These are phyloP conservation scores for Pueraria montana DNA, from an alignment of 306 rosid species.

Conservation along the genomic window DNA sequence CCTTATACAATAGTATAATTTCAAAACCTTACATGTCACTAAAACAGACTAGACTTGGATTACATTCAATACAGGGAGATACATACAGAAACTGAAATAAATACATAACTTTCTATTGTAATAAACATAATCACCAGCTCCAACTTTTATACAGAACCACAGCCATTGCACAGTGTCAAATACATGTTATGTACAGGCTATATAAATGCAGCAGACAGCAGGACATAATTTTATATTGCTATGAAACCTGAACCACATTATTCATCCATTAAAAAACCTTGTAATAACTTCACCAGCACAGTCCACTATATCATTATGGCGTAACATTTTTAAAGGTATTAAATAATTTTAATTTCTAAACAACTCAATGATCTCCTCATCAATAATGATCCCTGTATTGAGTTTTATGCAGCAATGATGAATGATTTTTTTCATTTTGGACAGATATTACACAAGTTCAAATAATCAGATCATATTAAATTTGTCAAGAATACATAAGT, in stretches of 20 bases:
- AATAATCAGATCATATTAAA: conserved; percentile 24
- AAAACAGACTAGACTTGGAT: background rate
- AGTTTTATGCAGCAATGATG: conserved; percentile 17
- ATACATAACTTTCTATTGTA: background rate
- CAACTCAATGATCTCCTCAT: background rate
- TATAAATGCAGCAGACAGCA: conserved; percentile 19
- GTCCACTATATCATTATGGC: background rate
- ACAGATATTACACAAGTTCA: background rate
- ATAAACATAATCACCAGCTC: conserved; percentile 23
- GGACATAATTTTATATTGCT: conserved; percentile 6
- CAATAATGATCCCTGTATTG: too few species aligned
- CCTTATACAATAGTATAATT: background rate
- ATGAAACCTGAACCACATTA: conserved; percentile 26
- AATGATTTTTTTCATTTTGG: conserved; percentile 10
- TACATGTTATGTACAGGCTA: background rate
- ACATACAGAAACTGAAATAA: background rate
- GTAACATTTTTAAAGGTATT: background rate
- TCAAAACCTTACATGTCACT: conserved; percentile 14
- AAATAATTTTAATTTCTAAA: conserved; percentile 20
- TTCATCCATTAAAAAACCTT: background rate
- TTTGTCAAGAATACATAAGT: background rate
- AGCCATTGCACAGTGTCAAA: background rate
- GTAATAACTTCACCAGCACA: too few species aligned
- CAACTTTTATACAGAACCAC: conserved; percentile 22
- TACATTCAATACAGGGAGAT: background rate